Evolutionary conservation across 2,329 filamentous ascomycete genomes (phyloP).

Genomic region (Arthrobotrys entomopaga): DNA sequence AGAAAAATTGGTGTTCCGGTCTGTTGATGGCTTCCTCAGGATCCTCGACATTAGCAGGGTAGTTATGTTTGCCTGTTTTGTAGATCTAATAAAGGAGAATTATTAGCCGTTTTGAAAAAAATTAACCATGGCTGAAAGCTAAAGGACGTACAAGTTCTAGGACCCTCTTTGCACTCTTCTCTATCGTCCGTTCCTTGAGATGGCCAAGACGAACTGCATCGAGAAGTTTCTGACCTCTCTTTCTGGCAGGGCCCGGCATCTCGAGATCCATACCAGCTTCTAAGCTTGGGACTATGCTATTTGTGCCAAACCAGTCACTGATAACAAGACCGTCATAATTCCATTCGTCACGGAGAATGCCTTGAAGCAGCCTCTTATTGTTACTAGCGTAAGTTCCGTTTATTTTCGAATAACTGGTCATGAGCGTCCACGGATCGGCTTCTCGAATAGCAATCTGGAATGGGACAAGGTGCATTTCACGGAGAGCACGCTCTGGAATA

Average conservation of each 20-base stretch:
- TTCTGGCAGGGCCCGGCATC: conserved; percentile 61
- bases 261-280: conserved; percentile 61
- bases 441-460: conserved; percentile 70
- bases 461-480: conserved; percentile 70
- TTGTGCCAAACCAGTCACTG: conserved; percentile 68
- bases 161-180: conserved; percentile 60
- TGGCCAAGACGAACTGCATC: conserved; percentile 60
- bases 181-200: conserved; percentile 58
- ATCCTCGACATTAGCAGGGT: conserved; percentile 57
- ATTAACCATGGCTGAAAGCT: neutral
- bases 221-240: conserved; percentile 58
- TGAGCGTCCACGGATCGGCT: conserved; percentile 67
- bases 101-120: neutral
- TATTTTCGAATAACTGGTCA: conserved; percentile 71
- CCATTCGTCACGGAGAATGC: conserved; percentile 69
- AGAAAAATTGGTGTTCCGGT: conserved; percentile 64
- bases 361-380: conserved; percentile 66
- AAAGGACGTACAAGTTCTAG: conserved; percentile 59
- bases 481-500: conserved; percentile 68
- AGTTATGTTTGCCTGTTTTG: conserved; percentile 58
- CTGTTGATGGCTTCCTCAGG: conserved; percentile 58
- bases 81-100: conserved; percentile 41
- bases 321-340: conserved; percentile 69
- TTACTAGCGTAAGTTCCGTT: conserved; percentile 70
- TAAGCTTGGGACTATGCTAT: conserved; percentile 59